Base-by-base conservation (phyloP, 495 filamentous ascomycete species). In the Saxispiralis lemnorum region DNA sequence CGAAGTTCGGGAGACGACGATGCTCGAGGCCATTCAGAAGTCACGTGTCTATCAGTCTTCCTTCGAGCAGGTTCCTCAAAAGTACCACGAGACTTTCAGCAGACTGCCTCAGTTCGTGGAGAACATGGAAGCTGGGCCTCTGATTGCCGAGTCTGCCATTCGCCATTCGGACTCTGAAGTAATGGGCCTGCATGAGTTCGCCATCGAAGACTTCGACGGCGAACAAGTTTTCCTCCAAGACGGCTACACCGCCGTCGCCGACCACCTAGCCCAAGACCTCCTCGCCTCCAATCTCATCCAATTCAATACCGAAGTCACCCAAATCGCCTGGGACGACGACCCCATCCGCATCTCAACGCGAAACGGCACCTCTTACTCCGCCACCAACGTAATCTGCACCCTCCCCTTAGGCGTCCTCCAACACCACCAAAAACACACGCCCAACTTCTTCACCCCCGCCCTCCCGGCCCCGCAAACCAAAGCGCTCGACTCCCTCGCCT, bases 151-250 rank as follows among this genome's bases (percentile, higher is more conserved):
- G 21, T 51, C 48, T 9, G 48, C 48, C 0, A 43, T 46, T 14
- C 28, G 37, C n/a, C 16, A 14, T 4, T 12, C 34, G 14, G 48
- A 30, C 11, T 30, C 41, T 14, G 11, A 43, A 4, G 48, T 39
- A 2, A 39, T 51, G 21, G 37, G 48, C 17, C 31, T 51, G 36
- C 39, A 43, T 13, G 48, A 51, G 43, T 51, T 30, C 20, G 48
- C 44, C 13, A 46, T 46, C 34, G 48, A 51, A 5, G 48, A 51
- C 16, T 51, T 51, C 34, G 48, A 51, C 18, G 48, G 48, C 14
- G 43, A 43, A 10, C 48, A 51, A 16, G 43, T 46, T 3, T 51
- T 51, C 40, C 17, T 51, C 16, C 48, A 32, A 19, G 48, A 51
- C 36, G 48, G 48, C 3, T 51, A 51, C 36, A 34, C 19, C 1